Evolutionary conservation across 2,329 filamentous ascomycete species (phyloP).

Genomic region (Aspergillus sp.): DNA sequence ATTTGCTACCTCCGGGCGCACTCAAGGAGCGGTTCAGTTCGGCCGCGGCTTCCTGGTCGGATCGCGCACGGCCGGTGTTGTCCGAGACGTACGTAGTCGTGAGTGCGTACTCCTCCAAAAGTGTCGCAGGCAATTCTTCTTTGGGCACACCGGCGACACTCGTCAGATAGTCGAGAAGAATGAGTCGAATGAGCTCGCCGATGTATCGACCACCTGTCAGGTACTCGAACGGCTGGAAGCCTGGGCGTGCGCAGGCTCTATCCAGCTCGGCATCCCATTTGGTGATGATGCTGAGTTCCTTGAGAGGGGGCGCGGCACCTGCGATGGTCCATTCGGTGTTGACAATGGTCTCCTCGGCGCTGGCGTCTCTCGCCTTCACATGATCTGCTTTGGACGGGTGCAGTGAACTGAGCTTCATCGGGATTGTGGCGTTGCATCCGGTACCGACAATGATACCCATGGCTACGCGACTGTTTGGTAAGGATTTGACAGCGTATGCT

Average conservation of each 20-base stretch:
- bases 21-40: constrained; percentile 55
- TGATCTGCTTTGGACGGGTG: constrained; percentile 61
- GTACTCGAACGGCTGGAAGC: constrained; percentile 81
- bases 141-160: constrained; percentile 40
- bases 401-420: constrained; percentile 63
- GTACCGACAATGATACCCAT: constrained; percentile 84
- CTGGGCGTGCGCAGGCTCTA: constrained; percentile 64
- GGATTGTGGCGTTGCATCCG: constrained; percentile 77
- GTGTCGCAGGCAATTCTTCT: constrained; percentile 51
- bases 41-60: constrained; percentile 50
- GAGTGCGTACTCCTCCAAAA: constrained; percentile 61
- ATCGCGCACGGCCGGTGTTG: constrained; percentile 56
- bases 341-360: constrained; percentile 67
- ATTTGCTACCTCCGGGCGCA: constrained; percentile 46
- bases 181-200: constrained; percentile 71
- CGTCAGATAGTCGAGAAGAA: constrained; percentile 65
- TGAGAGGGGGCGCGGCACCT: constrained; percentile 67
- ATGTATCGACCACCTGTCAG: constrained; percentile 79
- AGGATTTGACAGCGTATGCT: constrained; percentile 66
- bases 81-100: constrained; percentile 73
- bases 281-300: constrained; percentile 60
- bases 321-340: constrained; percentile 86
- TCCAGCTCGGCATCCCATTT: constrained; percentile 71
- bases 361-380: constrained; percentile 47
- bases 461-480: constrained; percentile 61